These are phyloP conservation scores for Suhomyces xylopsoci DNA, from an alignment of 805 yeast species.

Conservation along the genomic window DNA sequence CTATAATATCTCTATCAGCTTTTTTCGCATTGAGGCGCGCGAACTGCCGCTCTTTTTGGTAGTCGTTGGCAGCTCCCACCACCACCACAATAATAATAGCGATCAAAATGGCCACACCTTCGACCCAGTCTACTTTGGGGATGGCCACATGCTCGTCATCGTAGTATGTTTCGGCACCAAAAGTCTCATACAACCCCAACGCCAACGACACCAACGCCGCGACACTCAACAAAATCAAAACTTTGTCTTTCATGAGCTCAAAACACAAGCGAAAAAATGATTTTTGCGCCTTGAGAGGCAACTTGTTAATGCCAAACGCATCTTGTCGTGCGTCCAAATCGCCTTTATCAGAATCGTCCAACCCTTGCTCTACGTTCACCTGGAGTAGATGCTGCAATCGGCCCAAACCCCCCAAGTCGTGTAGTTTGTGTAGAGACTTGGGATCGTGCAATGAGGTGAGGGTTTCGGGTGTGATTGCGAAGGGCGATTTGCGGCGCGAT, in stretches of 20 bases:
- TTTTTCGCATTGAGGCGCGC: conserved; percentile 83
- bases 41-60: conserved; percentile 93
- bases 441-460: conserved; percentile 59
- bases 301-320: conserved; percentile 64
- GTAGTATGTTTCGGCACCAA: conserved; percentile 74
- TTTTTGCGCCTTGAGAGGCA: conserved; percentile 73
- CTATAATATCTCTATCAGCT: conserved; percentile 76
- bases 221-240: conserved; percentile 72
- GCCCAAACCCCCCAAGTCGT: conserved; percentile 46
- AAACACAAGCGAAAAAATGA: conserved; percentile 65
- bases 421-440: conserved; percentile 47
- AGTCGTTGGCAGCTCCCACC: conserved; percentile 95
- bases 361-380: conserved; percentile 42
- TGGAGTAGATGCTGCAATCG: conserved; percentile 27
- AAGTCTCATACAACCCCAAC: conserved; percentile 86
- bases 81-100: conserved; percentile 88
- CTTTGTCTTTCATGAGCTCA: conserved; percentile 89
- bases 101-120: conserved; percentile 94
- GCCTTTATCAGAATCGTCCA: conserved; percentile 31
- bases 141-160: conserved; percentile 74
- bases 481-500: not conserved
- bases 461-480: conserved; percentile 20
- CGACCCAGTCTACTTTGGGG: conserved; percentile 96
- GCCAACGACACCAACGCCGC: conserved; percentile 91
- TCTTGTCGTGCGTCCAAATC: conserved; percentile 35